phyloP scores from a whole-genome alignment of 2,329 filamentous ascomycete species.

The Biscogniauxia mediterranea region DNA sequence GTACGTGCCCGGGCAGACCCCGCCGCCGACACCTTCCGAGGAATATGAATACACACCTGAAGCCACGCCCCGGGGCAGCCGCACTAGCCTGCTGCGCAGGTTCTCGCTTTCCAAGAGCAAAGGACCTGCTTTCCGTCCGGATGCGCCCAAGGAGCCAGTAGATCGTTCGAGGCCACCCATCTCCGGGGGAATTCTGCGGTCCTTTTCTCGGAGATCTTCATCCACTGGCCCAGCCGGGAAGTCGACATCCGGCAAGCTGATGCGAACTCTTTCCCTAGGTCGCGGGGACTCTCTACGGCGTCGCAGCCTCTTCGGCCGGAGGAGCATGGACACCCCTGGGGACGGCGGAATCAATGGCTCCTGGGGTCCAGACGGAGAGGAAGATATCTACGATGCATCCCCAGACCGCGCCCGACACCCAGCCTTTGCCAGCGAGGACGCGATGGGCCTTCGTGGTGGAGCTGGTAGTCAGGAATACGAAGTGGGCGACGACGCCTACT shows the following conservation, averaged over 20 bases:
- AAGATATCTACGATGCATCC: slow-evolving; percentile 16
- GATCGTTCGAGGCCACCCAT: slow-evolving; percentile 49
- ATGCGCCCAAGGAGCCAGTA: slow-evolving; percentile 36
- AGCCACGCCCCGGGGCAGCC: slow-evolving; percentile 35
- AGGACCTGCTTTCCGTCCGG: slow-evolving; percentile 36
- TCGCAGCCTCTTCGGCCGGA: slow-evolving; percentile 42
- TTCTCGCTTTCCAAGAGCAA: slow-evolving; percentile 41
- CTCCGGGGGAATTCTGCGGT: slow-evolving; percentile 46
- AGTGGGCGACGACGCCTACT: slow-evolving; percentile 57
- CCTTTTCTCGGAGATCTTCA: slow-evolving; percentile 41
- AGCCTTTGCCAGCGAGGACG: slow-evolving; percentile 30
- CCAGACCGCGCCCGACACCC: slow-evolving; percentile 24
- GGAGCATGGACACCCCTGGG: slow-evolving; percentile 41
- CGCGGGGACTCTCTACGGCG: slow-evolving; percentile 48
- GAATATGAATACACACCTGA: slow-evolving; percentile 43
- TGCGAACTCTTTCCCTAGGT: slow-evolving; percentile 61
- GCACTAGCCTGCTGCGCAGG: slow-evolving; percentile 44
- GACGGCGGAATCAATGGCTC: slow-evolving; percentile 56
- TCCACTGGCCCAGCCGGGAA: slow-evolving; percentile 38
- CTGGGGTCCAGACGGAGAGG: slow-evolving; percentile 47
- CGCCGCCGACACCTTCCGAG: slow-evolving; percentile 62
- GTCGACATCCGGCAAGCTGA: slow-evolving; percentile 40
- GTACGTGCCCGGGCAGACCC: slow-evolving; percentile 77
- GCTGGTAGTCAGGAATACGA: slow-evolving; percentile 43
- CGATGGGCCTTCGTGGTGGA: slow-evolving; percentile 28